These are phyloP conservation scores for Aaosphaeria pasadenensis DNA, from an alignment of 2,329 filamentous ascomycete genomes.

Conservation along the genomic window DNA sequence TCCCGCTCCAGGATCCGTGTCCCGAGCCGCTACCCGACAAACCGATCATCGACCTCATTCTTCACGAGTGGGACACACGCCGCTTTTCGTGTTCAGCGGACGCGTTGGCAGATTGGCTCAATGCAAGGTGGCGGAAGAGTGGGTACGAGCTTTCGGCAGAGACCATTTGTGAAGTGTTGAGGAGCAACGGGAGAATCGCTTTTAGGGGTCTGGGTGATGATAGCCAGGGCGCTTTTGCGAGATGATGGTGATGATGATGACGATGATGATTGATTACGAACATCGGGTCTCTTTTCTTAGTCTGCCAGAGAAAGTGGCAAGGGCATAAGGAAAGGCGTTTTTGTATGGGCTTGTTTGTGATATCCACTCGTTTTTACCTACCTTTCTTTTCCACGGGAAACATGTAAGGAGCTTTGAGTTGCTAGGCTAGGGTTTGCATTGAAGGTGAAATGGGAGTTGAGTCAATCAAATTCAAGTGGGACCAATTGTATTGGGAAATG, in stretches of 20 bases:
- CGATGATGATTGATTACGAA: too few relatives aligned
- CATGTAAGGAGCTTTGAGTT: too few relatives aligned
- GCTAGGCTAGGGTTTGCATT: too few relatives aligned
- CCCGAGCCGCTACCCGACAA: slow-evolving; percentile 28
- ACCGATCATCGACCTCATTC: slow-evolving; percentile 30
- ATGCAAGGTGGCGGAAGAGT: slow-evolving; percentile 32
- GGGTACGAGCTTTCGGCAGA: slow-evolving; percentile 32
- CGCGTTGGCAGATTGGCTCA: slow-evolving; percentile 33
- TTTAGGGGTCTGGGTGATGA: slow-evolving; percentile 35
- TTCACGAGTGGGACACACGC: slow-evolving; percentile 33
- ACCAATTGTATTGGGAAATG: too few relatives aligned
- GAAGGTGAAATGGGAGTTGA: too few relatives aligned
- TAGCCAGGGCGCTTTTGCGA: slow-evolving; percentile 27
- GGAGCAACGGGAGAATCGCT: slow-evolving; percentile 32
- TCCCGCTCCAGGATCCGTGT: slow-evolving; percentile 23
- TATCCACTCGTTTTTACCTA: too few relatives aligned
- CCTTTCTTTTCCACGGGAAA: too few relatives aligned
- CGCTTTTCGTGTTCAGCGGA: slow-evolving; percentile 29
- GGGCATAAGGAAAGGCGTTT: too few relatives aligned
- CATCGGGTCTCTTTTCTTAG: too few relatives aligned
- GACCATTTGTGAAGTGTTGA: slow-evolving; percentile 33
- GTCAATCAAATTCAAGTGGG: too few relatives aligned
- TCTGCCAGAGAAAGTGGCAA: too few relatives aligned
- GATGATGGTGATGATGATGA: slow-evolving; percentile 3
- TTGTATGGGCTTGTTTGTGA: too few relatives aligned